Evolutionary conservation across 257 asterid genomes (phyloP).

Genomic region (Solanum chaucha): DNA sequence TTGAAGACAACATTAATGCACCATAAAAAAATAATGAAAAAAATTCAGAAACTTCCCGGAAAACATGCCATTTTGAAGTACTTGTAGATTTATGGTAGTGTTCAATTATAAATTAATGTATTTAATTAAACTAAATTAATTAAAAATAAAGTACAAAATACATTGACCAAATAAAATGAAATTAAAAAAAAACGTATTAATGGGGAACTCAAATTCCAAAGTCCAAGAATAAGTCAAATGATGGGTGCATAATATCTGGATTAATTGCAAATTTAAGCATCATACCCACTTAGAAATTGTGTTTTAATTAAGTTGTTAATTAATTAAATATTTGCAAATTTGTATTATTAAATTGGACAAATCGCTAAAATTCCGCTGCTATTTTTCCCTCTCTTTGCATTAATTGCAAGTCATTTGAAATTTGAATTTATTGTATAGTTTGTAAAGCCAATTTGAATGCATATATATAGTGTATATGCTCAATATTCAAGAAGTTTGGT

Average conservation of each 20-base stretch:
- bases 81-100: constrained; percentile 3
- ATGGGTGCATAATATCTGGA: background rate
- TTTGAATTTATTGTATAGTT: background rate
- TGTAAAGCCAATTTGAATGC: background rate
- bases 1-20: constrained; percentile 29
- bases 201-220: background rate
- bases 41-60: constrained; percentile 35
- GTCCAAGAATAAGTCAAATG: background rate
- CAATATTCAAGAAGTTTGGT: background rate
- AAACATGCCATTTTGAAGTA: constrained; percentile 35
- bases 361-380: background rate
- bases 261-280: constrained; percentile 8
- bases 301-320: background rate
- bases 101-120: background rate
- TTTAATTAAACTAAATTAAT: background rate
- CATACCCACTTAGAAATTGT: background rate
- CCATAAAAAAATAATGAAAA: background rate
- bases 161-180: background rate
- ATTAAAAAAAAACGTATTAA: background rate
- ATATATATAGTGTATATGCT: background rate
- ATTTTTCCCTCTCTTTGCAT: background rate
- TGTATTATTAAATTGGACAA: background rate
- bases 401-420: background rate
- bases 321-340: constrained; percentile 9
- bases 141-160: background rate